Evolutionary conservation across 2,329 filamentous ascomycete genomes (phyloP), one percentile per base, ranked within the genome.

Genomic region (Sarocladium kiliense): DNA sequence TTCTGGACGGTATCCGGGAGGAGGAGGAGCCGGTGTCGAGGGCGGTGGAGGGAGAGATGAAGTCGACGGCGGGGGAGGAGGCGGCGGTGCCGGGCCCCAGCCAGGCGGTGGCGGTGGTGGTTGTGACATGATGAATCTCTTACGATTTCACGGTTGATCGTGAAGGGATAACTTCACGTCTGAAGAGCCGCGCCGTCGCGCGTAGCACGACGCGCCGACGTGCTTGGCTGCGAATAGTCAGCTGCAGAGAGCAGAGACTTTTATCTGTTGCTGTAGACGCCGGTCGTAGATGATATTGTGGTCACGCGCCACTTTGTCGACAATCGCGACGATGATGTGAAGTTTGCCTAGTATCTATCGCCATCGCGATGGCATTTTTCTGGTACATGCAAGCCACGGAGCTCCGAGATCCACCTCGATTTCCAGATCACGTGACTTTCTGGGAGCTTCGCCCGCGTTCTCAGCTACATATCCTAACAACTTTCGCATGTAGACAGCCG

Each of bases 1-100:
- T 23, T 87, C 83, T 42, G 91, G 91, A 60, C 85, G 85, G 71
- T 91, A 95, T 39, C 91, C 91, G 25, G 91, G 91, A 23, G 92
- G 91, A 54, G 91, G 91, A 59, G 92, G 91, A 39, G 87, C 76
- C 37, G 79, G 77, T 26, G 73, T 73, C 44, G 77, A 72, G 2
- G 80, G 79, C 21, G 81, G 81, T 36, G 81, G 80, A 59, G 81
- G 80, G n/a, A 81, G 72, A 26, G 76, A 77, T 12, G 77, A 78
- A 16, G 50, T 27, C 41, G 79, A 77, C 16, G 79, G 78, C 41
- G 79, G 78, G 26, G 78, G 78, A 19, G 79, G 78, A 26, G 79
- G 77, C 63, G 84, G 83, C 55, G 84, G 79, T 49, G 74, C 68
- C 45, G 75, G 75, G 11, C 78, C 79, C 79, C 79, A 83, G 58